A percentile compares a stretch with the other conserved stretches of the same genome.
Evolutionary conservation across 2,329 filamentous ascomycete genomes (phyloP).

Genomic region (Bipolaris sorokiniana): DNA sequence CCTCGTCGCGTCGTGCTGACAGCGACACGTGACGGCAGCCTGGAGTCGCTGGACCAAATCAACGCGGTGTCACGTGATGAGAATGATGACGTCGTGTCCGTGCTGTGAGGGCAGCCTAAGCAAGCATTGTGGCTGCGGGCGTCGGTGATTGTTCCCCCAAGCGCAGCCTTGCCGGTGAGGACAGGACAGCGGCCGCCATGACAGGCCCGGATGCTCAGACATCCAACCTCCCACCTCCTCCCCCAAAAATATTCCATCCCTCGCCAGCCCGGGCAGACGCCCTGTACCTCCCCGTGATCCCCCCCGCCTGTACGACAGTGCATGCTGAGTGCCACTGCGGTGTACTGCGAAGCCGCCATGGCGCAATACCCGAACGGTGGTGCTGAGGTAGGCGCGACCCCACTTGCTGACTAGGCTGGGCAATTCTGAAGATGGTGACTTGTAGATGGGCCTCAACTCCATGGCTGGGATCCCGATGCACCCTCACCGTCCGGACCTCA

Average conservation of each 20-base stretch:
- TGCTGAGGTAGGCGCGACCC: conserved; percentile 38
- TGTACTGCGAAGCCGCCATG: conserved; percentile 36
- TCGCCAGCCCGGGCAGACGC: conserved; percentile 7
- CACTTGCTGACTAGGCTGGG: conserved; percentile 12
- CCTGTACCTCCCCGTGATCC: conserved; percentile 13
- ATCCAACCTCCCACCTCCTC: conserved; percentile 7
- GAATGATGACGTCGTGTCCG: neutral
- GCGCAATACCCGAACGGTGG: conserved; percentile 46
- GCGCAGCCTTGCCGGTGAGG: conserved; percentile 5
- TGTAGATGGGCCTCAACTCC: conserved; percentile 41
- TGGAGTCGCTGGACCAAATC: neutral
- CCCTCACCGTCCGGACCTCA: conserved; percentile 30
- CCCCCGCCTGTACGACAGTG: conserved; percentile 3
- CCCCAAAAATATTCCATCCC: conserved; percentile 1
- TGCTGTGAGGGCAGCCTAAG: neutral
- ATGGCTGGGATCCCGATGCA: conserved; percentile 36
- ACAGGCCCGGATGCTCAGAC: conserved; percentile 5
- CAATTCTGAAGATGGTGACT: conserved; percentile 28
- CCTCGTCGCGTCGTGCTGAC: neutral
- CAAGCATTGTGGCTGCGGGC: conserved; percentile 3
- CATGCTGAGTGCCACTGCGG: conserved; percentile 3
- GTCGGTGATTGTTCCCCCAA: conserved; percentile 5
- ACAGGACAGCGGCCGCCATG: conserved; percentile 11
- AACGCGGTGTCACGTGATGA: conserved; percentile 11
- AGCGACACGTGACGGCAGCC: conserved; percentile 4